Conservation (phyloP, 164 flowering plant genomes). For the Vitis labrusca region DNA sequence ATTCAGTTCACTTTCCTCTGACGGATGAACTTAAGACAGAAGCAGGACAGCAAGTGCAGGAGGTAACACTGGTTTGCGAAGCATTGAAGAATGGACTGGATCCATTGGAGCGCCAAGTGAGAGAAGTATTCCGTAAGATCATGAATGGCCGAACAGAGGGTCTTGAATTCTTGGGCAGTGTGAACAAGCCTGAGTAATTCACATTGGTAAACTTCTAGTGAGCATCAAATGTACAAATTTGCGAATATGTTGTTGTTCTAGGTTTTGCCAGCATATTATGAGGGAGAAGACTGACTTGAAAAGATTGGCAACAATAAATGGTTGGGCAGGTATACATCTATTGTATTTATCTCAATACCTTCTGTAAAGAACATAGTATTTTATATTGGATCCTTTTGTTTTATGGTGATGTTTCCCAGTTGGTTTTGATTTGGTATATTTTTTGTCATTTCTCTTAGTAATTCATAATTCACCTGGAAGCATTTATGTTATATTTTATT, state of each 20-base stretch:
- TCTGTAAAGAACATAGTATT: slow-evolving; percentile 8
- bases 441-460: too few relatives aligned
- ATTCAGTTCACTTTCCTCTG: slow-evolving; percentile 42
- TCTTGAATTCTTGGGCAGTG: slow-evolving; percentile 33
- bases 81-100: slow-evolving; percentile 34
- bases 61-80: slow-evolving; percentile 31
- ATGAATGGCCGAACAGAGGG: slow-evolving; percentile 46
- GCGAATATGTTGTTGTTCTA: slow-evolving; percentile 2
- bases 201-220: neutral
- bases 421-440: too few relatives aligned
- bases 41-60: slow-evolving; percentile 25
- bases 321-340: neutral
- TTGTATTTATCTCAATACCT: neutral
- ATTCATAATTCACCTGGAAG: too few relatives aligned
- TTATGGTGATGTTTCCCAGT: too few relatives aligned
- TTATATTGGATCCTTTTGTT: too few relatives aligned
- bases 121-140: slow-evolving; percentile 48
- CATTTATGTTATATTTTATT: too few relatives aligned
- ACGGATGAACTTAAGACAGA: slow-evolving; percentile 36
- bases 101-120: slow-evolving; percentile 46
- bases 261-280: neutral
- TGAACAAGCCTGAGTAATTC: slow-evolving; percentile 13
- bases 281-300: neutral
- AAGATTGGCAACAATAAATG: neutral
- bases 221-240: slow-evolving; percentile 15